phyloP scores from a whole-genome alignment of 345 rosid species.

The Rhodamnia rubescens region DNA sequence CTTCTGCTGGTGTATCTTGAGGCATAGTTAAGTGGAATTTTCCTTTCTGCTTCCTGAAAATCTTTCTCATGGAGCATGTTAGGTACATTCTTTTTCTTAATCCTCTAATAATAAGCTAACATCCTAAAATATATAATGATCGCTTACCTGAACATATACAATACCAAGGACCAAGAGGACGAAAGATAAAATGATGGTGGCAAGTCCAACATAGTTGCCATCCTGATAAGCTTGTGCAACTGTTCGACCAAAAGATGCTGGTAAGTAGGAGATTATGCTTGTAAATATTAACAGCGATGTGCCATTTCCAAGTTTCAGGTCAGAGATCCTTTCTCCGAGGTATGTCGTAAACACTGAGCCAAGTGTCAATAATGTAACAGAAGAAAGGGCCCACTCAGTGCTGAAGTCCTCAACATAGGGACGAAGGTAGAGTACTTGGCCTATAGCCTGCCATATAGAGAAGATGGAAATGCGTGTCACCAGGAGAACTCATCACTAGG shows the following conservation, averaged over 20 bases:
- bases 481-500: neutral
- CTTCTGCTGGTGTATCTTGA: slow-evolving; percentile 78
- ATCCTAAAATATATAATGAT: neutral
- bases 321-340: slow-evolving; percentile 83
- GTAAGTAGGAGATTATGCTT: slow-evolving; percentile 91
- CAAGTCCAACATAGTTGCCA: slow-evolving; percentile 85
- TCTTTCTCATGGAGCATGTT: slow-evolving; percentile 13
- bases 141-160: slow-evolving; percentile 92
- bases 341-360: slow-evolving; percentile 84
- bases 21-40: slow-evolving; percentile 93
- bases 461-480: neutral
- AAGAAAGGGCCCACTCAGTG: slow-evolving; percentile 74
- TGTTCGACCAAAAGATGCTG: slow-evolving; percentile 94
- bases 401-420: slow-evolving; percentile 88
- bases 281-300: slow-evolving; percentile 92
- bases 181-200: slow-evolving; percentile 56
- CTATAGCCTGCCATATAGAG: slow-evolving; percentile 49
- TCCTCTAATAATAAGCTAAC: neutral
- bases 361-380: slow-evolving; percentile 69
- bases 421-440: slow-evolving; percentile 85
- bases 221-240: slow-evolving; percentile 69
- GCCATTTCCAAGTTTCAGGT: slow-evolving; percentile 95
- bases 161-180: slow-evolving; percentile 77
- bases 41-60: slow-evolving; percentile 98
- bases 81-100: slow-evolving; percentile 9